Conservation (phyloP, 2,329 filamentous ascomycete genomes). For the Keithomyces neogunnii region DNA sequence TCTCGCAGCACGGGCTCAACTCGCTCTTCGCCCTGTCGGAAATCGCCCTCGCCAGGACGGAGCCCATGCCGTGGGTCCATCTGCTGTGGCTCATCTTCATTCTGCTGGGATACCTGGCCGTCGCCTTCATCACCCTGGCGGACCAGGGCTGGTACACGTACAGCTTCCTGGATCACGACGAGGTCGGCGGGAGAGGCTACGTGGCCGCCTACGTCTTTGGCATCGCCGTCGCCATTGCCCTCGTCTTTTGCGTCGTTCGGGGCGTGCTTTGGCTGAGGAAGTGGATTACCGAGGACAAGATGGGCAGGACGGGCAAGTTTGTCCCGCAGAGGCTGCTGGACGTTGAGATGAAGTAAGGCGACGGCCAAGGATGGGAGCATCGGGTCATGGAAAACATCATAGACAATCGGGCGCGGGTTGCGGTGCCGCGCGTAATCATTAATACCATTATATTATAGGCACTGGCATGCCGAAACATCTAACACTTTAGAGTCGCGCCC, state of each 20-base stretch:
- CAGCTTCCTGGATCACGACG: constrained; percentile 61
- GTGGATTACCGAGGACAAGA: constrained; percentile 39
- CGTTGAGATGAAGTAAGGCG: constrained; percentile 16
- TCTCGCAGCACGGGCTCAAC: constrained; percentile 71
- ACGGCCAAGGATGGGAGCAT: neutral
- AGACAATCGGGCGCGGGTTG: neutral
- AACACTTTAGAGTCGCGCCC: constrained; percentile 81
- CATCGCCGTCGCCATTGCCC: constrained; percentile 41
- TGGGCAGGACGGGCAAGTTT: constrained; percentile 35
- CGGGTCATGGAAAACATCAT: neutral
- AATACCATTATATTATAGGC: neutral
- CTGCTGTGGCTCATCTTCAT: constrained; percentile 61
- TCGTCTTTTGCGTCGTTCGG: constrained; percentile 46
- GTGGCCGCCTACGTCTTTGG: constrained; percentile 59
- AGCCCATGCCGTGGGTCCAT: constrained; percentile 52
- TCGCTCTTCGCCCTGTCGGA: constrained; percentile 67
- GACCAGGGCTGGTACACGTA: constrained; percentile 71
- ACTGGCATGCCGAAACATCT: constrained; percentile 6
- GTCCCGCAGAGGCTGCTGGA: constrained; percentile 17
- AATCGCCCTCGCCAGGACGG: constrained; percentile 58
- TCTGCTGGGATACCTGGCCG: constrained; percentile 60
- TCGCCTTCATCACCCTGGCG: constrained; percentile 66
- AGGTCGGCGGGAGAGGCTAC: constrained; percentile 32
- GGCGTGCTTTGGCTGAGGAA: constrained; percentile 40
- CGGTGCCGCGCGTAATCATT: neutral